phyloP scores from a whole-genome alignment of 176 grass and related monocot species.

The Neostapfia colusana region DNA sequence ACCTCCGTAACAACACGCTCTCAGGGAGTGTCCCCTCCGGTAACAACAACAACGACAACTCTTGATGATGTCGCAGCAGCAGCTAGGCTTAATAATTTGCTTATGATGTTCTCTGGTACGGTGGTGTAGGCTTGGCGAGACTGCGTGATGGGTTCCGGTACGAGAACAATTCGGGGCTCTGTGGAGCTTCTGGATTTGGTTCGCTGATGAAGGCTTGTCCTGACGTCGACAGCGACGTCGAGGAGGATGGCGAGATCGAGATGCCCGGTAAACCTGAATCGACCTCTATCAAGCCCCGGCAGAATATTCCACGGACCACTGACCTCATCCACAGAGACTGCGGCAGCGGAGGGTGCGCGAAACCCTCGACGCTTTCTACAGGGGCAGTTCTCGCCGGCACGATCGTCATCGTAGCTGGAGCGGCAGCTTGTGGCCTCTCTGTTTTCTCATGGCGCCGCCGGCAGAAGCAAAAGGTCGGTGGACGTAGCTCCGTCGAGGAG shows the following conservation, averaged over 20 bases:
- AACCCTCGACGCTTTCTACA: constrained; percentile 39
- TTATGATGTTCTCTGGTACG: background rate
- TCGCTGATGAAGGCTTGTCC: constrained; percentile 58
- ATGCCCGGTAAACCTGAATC: constrained; percentile 76
- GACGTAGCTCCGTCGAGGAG: constrained; percentile 63
- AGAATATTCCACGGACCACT: constrained; percentile 45
- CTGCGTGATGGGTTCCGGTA: constrained; percentile 58
- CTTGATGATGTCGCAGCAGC: too few relatives aligned
- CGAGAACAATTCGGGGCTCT: constrained; percentile 66
- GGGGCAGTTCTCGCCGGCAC: constrained; percentile 49
- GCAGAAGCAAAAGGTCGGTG: constrained; percentile 76
- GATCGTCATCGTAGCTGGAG: constrained; percentile 48
- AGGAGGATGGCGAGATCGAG: constrained; percentile 25
- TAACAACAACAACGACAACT: too few relatives aligned
- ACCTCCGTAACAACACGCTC: constrained; percentile 70
- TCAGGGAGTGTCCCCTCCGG: constrained; percentile 78
- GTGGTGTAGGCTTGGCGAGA: constrained; percentile 60
- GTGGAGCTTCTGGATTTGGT: constrained; percentile 64
- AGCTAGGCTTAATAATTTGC: too few relatives aligned
- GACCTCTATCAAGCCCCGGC: constrained; percentile 45
- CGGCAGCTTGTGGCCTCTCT: constrained; percentile 43
- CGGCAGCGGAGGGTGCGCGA: constrained; percentile 26
- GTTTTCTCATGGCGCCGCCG: constrained; percentile 56
- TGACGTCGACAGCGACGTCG: background rate
- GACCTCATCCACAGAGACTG: constrained; percentile 39